Evolutionary conservation across 2,329 filamentous ascomycete genomes (phyloP).

Genomic region (Aulographum hederae): DNA sequence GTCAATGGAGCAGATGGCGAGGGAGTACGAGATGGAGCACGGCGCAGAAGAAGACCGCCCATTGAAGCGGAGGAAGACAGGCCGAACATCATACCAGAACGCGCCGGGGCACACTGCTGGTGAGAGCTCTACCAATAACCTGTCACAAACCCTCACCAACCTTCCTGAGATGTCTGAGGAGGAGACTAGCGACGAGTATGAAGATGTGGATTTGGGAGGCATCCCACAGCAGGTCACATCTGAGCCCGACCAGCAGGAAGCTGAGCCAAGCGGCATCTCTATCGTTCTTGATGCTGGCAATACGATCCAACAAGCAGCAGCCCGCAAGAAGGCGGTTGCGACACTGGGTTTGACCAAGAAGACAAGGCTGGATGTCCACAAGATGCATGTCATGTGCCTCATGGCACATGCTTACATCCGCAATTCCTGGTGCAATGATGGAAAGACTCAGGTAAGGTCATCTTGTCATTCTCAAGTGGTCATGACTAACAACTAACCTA

Average conservation of each 20-base stretch:
- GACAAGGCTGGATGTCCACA: constrained; percentile 60
- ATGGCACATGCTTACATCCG: constrained; percentile 58
- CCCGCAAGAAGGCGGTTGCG: constrained; percentile 33
- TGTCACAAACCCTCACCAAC: neutral
- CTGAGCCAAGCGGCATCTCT: constrained; percentile 19
- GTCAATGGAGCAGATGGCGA: no score
- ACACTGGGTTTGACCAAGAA: constrained; percentile 34
- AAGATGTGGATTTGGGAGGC: constrained; percentile 35
- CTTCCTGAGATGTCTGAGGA: constrained; percentile 26
- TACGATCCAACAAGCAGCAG: constrained; percentile 10
- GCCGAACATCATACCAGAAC: neutral
- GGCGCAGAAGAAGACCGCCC: neutral
- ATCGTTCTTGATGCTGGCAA: constrained; percentile 19
- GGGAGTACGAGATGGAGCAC: no score
- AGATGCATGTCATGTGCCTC: constrained; percentile 67
- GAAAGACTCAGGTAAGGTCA: constrained; percentile 37
- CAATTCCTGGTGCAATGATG: constrained; percentile 80
- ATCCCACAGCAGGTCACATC: constrained; percentile 10
- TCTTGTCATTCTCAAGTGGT: constrained; percentile 1
- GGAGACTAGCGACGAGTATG: constrained; percentile 42
- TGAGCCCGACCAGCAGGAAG: constrained; percentile 6
- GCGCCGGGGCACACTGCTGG: neutral
- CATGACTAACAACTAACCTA: neutral
- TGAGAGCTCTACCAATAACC: neutral
- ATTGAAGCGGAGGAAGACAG: neutral